Percentiles rank a stretch among this genome's conserved stretches.
phyloP scores from a whole-genome alignment of 202 grass and related monocot genomes.

The Setaria italica region DNA sequence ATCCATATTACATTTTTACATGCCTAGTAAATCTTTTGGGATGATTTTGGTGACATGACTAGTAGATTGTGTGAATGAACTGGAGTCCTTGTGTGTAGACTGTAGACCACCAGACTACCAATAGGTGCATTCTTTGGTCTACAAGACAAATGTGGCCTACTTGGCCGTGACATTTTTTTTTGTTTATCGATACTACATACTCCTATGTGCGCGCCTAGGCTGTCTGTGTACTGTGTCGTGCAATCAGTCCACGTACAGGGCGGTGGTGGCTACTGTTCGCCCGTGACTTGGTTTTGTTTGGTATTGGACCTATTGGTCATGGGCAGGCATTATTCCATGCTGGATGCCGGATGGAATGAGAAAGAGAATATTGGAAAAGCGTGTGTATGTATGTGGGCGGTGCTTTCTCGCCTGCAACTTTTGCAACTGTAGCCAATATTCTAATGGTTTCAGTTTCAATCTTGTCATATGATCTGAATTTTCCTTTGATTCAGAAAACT shows the following conservation, averaged over 20 bases:
- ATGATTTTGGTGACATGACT: neutral
- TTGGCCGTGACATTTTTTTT: constrained; percentile 2
- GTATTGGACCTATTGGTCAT: constrained; percentile 56
- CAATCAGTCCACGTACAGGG: constrained; percentile 55
- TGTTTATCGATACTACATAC: constrained; percentile 22
- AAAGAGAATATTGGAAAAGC: constrained; percentile 18
- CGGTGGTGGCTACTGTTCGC: constrained; percentile 48
- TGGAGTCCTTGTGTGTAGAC: neutral
- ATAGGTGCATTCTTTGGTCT: constrained; percentile 7
- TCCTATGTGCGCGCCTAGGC: constrained; percentile 23
- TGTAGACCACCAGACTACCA: neutral
- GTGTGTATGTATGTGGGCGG: neutral
- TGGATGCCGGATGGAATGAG: constrained; percentile 2
- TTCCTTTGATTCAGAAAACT: neutral
- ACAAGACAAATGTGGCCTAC: constrained; percentile 19
- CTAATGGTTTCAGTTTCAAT: neutral
- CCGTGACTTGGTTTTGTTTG: constrained; percentile 58
- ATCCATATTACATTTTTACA: constrained; percentile 13
- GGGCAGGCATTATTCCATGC: constrained; percentile 58
- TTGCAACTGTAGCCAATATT: neutral
- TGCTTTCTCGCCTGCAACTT: neutral
- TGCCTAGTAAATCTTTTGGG: neutral
- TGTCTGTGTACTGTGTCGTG: constrained; percentile 46
- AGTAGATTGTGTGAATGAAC: constrained; percentile 18
- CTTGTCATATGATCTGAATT: neutral